A percentile compares a stretch with the other conserved stretches of the same genome.
Evolutionary conservation across 768 basidiomycete species (phyloP).

Genomic region (Trametes punicea): DNA sequence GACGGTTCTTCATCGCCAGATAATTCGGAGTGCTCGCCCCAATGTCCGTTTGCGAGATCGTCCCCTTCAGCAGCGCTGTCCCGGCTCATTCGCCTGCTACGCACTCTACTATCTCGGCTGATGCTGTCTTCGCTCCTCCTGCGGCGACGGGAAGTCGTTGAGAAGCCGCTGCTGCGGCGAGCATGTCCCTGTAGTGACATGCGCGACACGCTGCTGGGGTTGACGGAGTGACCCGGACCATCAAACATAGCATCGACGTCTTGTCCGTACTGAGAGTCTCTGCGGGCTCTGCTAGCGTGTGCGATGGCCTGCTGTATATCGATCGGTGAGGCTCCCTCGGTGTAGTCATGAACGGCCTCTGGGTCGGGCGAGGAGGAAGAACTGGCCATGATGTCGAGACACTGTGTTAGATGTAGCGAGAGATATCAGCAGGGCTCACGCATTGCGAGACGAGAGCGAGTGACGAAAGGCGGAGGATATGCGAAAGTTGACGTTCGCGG

Average conservation of each 20-base stretch:
- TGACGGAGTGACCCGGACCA: slow-evolving; percentile 58
- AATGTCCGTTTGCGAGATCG: background rate
- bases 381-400: slow-evolving; percentile 12
- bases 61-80: slow-evolving; percentile 9
- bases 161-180: slow-evolving; percentile 58
- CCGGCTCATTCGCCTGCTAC: slow-evolving; percentile 20
- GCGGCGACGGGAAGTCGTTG: slow-evolving; percentile 49
- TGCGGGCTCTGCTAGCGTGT: slow-evolving; percentile 49
- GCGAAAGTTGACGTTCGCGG: too few species aligned
- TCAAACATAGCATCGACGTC: slow-evolving; percentile 71
- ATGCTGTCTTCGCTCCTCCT: slow-evolving; percentile 36
- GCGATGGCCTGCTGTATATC: slow-evolving; percentile 67
- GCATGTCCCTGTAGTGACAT: slow-evolving; percentile 61
- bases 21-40: slow-evolving; percentile 19
- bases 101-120: slow-evolving; percentile 10
- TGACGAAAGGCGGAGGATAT: too few species aligned
- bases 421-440: background rate
- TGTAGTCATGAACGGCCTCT: slow-evolving; percentile 56
- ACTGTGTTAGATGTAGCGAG: background rate
- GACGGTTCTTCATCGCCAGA: slow-evolving; percentile 34
- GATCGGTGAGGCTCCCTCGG: slow-evolving; percentile 76
- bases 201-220: slow-evolving; percentile 76
- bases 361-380: slow-evolving; percentile 3
- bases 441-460: background rate
- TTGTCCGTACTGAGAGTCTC: slow-evolving; percentile 66